A percentile compares a stretch with the other conserved stretches of the same genome.
These are phyloP conservation scores for Candida khao-thaluensis DNA, from an alignment of 805 yeast genomes.

Conservation along the genomic window DNA sequence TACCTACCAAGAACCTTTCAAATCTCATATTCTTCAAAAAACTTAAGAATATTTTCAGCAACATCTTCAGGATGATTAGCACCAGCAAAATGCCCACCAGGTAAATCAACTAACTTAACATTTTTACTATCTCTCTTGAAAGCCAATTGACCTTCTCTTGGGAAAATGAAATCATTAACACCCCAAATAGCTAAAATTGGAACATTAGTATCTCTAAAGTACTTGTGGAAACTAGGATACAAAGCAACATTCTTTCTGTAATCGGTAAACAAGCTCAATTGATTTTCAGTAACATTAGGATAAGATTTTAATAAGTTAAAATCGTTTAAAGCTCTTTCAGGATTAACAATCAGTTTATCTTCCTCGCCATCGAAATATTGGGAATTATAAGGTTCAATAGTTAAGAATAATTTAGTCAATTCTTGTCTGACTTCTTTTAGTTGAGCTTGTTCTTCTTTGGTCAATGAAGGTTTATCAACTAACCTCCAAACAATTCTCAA, in stretches of 20 bases:
- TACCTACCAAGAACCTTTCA: too few relatives aligned
- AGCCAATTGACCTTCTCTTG: conserved; percentile 36
- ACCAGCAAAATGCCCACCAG: conserved; percentile 42
- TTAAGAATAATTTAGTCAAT: conserved; percentile 15
- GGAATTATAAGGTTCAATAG: conserved; percentile 13
- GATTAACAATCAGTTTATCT: conserved; percentile 25
- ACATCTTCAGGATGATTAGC: conserved; percentile 28
- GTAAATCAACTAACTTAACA: conserved; percentile 24
- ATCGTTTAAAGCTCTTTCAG: conserved; percentile 32
- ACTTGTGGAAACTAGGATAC: conserved; percentile 39
- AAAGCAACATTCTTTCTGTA: conserved; percentile 32
- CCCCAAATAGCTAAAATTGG: conserved; percentile 45
- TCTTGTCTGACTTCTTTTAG: conserved; percentile 14
- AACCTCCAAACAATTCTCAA: conserved; percentile 31
- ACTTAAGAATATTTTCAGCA: conserved; percentile 26
- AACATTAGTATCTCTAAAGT: conserved; percentile 25
- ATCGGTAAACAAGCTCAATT: conserved; percentile 34
- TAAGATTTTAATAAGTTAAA: conserved; percentile 21
- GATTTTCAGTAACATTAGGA: conserved; percentile 25
- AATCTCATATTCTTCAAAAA: conserved; percentile 12
- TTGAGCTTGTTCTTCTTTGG: conserved; percentile 11
- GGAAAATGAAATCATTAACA: conserved; percentile 36
- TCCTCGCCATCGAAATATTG: conserved; percentile 35
- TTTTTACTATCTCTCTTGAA: conserved; percentile 30
- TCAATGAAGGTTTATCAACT: conserved; percentile 13